These are phyloP conservation scores for Prinsepia uniflora DNA, from an alignment of 306 rosid species.

Conservation along the genomic window DNA sequence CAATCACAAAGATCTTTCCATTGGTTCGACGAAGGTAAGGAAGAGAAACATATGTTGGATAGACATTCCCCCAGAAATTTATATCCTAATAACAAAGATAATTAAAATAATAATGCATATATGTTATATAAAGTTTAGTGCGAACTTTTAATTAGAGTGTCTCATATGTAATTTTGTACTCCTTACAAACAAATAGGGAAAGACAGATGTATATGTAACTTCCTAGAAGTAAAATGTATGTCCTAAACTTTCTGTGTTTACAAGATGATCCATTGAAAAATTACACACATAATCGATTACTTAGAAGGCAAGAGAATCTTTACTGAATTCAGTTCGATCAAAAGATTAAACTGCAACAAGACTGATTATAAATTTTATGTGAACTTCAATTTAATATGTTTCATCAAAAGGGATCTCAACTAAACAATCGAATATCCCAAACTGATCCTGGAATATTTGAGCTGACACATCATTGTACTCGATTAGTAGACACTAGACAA, in stretches of 20 bases:
- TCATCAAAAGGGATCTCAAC: too few species aligned
- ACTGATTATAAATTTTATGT: too few species aligned
- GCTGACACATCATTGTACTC: too few species aligned
- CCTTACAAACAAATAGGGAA: constrained; percentile 71
- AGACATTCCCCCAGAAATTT: constrained; percentile 86
- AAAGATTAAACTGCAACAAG: too few species aligned
- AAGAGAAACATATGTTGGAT: constrained; percentile 77
- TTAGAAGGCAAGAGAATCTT: background rate
- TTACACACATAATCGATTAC: background rate
- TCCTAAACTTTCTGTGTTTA: constrained; percentile 81
- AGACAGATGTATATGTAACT: constrained; percentile 66
- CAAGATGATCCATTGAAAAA: constrained; percentile 78
- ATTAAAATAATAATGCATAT: background rate
- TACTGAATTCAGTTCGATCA: background rate
- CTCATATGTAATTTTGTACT: background rate
- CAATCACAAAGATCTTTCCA: constrained; percentile 69
- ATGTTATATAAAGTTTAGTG: background rate
- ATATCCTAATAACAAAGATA: constrained; percentile 49
- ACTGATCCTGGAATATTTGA: background rate
- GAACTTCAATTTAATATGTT: too few species aligned
- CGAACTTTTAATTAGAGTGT: background rate
- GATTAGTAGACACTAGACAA: too few species aligned
- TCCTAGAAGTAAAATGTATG: constrained; percentile 87
- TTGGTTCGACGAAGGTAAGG: constrained; percentile 67
- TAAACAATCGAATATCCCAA: background rate